Evolutionary conservation across 208 protist species (phyloP), one percentile per base, ranked within the genome.

Genomic region (Sergeia podlipaevii): DNA sequence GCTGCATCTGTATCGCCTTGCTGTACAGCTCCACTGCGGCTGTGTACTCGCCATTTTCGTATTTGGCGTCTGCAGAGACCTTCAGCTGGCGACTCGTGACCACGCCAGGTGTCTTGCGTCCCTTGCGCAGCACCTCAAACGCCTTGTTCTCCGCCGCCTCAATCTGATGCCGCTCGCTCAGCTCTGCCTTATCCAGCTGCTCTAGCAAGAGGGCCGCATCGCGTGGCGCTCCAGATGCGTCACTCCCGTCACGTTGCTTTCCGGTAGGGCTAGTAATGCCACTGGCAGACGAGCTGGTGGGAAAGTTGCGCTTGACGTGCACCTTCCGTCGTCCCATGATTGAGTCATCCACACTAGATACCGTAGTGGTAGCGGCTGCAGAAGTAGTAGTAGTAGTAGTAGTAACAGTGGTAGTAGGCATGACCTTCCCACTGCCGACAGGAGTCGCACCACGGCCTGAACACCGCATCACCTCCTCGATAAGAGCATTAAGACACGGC

Each of bases 21-120:
- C 74, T 89, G 62, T 91, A 96, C 13, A 92, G 61, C 61, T 94
- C 81, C 28, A 96, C 32, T 0, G 89, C 89, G 23, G 70, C 59
- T 1, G 74, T 82, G 75, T 94, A 96, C 59, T 93, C 72, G 17
- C 63, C 63, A 23, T 57, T 49, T 47, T 96, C 89, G 70, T 96
- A 96, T 44, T 77, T 83, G n/a, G 66, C 61, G 54, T 96, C 89
- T n/a, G 80, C 89, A 58, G 80, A 71, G 1, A 80, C 47, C 62
- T 96, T 96, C 32, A 80, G 59, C 46, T 75, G 45, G 7, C 80
- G 81, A 57, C 84, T 92, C 20, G 60, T 80, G 30, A 48, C n/a
- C 11, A 37, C 36, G 23, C 60, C 58, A 29, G 5, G 39, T 42
- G 39, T 24, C 42, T 72, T 51, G 3, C 3, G 37, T 39, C n/a